Percentiles rank a stretch among this genome's conserved stretches.
phyloP scores from a whole-genome alignment of 352 stramenopile genomes.

The Achlya hypogyna region DNA sequence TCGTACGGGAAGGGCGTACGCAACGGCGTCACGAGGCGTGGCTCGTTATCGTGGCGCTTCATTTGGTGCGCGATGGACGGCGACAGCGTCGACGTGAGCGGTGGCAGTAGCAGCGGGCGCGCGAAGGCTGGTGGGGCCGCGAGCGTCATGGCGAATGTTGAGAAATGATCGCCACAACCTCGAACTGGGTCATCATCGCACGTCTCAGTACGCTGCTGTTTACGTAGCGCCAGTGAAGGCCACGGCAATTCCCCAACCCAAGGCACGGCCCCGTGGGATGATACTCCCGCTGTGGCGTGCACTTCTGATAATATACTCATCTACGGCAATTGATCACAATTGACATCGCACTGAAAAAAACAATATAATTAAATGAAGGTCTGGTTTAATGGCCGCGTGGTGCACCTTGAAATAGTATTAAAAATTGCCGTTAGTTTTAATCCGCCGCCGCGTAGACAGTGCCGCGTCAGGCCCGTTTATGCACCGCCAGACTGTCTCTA shows the following conservation, averaged over 20 bases:
- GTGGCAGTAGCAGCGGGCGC: not conserved
- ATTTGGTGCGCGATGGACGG: not conserved
- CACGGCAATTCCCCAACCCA: not conserved
- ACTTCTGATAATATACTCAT: not conserved
- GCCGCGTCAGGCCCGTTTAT: not conserved
- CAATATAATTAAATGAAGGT: too few relatives aligned
- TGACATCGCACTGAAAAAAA: too few relatives aligned
- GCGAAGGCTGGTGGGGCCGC: not conserved
- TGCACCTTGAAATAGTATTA: too few relatives aligned
- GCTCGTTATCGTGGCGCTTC: not conserved
- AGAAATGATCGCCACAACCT: not conserved
- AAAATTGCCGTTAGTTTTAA: too few relatives aligned
- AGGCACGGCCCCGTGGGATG: not conserved
- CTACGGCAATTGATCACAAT: not conserved
- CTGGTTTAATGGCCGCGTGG: too few relatives aligned
- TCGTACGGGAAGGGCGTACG: not conserved
- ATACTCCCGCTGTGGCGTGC: not conserved
- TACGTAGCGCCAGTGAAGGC: not conserved
- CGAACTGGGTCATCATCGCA: conserved; percentile 1
- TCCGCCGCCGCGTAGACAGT: too few relatives aligned
- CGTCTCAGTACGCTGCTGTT: conserved; percentile 8
- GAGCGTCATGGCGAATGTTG: not conserved
- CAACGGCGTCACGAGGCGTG: not conserved
- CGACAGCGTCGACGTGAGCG: not conserved
- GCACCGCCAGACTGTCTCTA: not conserved